Conservation (phyloP, 371 early-diverging fungal genomes). For the Syncephalastrum sp. region DNA sequence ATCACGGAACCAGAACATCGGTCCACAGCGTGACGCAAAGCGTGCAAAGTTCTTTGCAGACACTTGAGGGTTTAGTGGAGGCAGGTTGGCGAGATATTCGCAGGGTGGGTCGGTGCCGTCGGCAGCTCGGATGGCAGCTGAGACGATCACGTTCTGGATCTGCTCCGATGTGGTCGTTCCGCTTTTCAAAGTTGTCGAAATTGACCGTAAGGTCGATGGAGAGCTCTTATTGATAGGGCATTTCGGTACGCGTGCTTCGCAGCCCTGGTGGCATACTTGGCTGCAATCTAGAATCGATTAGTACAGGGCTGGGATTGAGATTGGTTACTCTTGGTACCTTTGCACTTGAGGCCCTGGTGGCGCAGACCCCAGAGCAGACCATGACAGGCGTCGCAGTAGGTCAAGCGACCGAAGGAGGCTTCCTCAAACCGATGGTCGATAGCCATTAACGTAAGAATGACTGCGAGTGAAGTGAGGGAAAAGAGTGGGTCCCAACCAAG, state of each 20-base stretch:
- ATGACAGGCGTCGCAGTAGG: conserved; percentile 21
- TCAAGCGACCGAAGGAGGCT: conserved; percentile 14
- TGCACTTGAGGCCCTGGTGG: conserved; percentile 14
- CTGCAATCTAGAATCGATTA: conserved; percentile 24
- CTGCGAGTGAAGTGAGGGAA: no score
- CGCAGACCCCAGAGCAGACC: conserved; percentile 21
- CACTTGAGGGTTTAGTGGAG: conserved; percentile 39
- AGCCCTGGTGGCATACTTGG: conserved; percentile 28
- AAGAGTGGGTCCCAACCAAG: no score
- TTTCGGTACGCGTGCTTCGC: conserved; percentile 6
- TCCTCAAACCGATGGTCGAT: conserved; percentile 16
- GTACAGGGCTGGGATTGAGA: not conserved
- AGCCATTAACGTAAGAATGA: not conserved
- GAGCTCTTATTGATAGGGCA: not conserved
- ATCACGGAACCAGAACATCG: conserved; percentile 44
- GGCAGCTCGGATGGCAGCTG: conserved; percentile 39
- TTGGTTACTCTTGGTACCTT: conserved; percentile 4
- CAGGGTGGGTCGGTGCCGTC: conserved; percentile 25
- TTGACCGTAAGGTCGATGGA: not conserved
- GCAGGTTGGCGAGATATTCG: conserved; percentile 36
- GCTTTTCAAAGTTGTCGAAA: not conserved
- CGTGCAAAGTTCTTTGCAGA: conserved; percentile 48
- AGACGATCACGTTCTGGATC: conserved; percentile 33
- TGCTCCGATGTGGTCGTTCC: conserved; percentile 20
- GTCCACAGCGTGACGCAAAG: conserved; percentile 43